Percentiles rank a stretch among this genome's conserved stretches.
Evolutionary conservation across 2,329 filamentous ascomycete species (phyloP).

Genomic region (Claviceps quebecensis): DNA sequence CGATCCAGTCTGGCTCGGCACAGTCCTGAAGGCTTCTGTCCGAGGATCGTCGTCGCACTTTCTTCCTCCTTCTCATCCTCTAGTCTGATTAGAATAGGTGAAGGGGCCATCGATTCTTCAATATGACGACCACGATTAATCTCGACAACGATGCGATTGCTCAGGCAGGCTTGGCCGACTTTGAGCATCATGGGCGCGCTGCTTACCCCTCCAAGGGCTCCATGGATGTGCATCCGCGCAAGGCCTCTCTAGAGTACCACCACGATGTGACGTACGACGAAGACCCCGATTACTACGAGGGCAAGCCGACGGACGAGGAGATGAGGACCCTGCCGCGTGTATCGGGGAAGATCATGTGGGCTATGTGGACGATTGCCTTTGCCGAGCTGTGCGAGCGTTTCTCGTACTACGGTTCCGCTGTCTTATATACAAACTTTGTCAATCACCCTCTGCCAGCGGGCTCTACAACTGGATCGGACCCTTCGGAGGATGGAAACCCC

Average conservation of each 20-base stretch:
- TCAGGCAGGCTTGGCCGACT: conserved; percentile 17
- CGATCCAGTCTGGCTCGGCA: too few species aligned
- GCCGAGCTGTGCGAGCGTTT: conserved; percentile 66
- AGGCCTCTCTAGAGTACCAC: conserved; percentile 8
- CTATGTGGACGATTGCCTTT: conserved; percentile 55
- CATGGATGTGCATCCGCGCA: conserved; percentile 12
- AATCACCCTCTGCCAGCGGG: conserved; percentile 38
- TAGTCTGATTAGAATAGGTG: too few species aligned
- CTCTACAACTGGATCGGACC: conserved; percentile 38
- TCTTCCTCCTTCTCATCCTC: not conserved
- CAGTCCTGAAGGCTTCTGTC: too few species aligned
- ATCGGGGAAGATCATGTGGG: conserved; percentile 49
- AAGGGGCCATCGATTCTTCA: conserved; percentile 1
- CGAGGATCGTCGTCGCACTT: too few species aligned
- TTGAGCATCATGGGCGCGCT: conserved; percentile 17
- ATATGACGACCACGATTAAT: conserved; percentile 21
- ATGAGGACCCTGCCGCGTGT: conserved; percentile 46
- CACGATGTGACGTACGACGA: conserved; percentile 13
- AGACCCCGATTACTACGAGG: conserved; percentile 18
- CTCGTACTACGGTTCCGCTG: conserved; percentile 60
- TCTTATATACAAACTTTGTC: conserved; percentile 56
- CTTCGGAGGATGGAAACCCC: conserved; percentile 20
- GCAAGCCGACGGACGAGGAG: conserved; percentile 47
- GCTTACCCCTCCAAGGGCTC: conserved; percentile 15
- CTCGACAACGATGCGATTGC: conserved; percentile 24